phyloP scores from a whole-genome alignment of 2,329 filamentous ascomycete species.

The Hypoxylon sp. region DNA sequence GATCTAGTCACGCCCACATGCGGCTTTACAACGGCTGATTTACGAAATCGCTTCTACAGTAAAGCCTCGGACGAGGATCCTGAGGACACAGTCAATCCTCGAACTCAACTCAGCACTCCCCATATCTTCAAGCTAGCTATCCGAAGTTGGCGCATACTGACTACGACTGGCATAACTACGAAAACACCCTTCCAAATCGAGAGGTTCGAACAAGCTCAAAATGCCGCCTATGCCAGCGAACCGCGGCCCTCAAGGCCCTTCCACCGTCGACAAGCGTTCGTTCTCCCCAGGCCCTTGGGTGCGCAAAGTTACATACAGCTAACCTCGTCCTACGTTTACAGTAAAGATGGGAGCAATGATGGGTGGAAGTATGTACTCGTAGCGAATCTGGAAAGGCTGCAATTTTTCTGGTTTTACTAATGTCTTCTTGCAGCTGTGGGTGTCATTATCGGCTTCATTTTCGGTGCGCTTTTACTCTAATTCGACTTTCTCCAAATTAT shows the following conservation, averaged over 20 bases:
- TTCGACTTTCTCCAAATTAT: background rate
- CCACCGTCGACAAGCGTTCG: conserved; percentile 79
- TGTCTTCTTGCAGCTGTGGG: conserved; percentile 79
- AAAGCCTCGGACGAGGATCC: conserved; percentile 20
- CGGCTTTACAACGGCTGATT: conserved; percentile 40
- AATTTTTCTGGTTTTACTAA: conserved; percentile 19
- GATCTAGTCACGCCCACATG: conserved; percentile 4
- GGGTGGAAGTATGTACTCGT: conserved; percentile 85
- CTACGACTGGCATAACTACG: background rate
- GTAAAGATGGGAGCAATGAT: conserved; percentile 99
- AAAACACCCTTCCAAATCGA: background rate
- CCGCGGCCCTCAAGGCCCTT: conserved; percentile 69
- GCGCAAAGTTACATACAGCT: conserved; percentile 45
- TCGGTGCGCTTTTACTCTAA: conserved; percentile 70
- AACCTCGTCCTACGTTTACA: conserved; percentile 59
- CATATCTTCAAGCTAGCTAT: background rate
- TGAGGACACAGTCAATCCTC: conserved; percentile 1
- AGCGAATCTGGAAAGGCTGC: background rate
- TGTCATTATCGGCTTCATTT: conserved; percentile 97
- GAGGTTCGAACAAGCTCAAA: conserved; percentile 28
- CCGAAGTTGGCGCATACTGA: background rate
- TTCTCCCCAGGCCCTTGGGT: conserved; percentile 18
- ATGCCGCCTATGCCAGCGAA: conserved; percentile 73
- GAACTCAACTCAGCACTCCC: background rate
- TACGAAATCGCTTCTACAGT: conserved; percentile 26